Evolutionary conservation across 164 flowering plant species (phyloP).

Genomic region (Vitis rotundifolia): DNA sequence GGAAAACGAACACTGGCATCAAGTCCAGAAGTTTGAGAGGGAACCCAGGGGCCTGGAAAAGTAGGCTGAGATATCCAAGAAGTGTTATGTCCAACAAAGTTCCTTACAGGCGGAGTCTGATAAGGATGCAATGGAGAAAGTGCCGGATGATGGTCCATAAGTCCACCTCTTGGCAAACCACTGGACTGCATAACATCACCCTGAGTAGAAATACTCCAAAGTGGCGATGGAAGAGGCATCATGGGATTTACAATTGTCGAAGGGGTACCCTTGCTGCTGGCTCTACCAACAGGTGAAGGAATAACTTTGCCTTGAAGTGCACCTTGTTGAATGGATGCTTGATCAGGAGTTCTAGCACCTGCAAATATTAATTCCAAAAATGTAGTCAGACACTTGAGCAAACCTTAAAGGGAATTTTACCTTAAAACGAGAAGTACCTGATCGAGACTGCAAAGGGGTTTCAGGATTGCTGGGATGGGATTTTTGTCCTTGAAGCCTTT

Average conservation of each 20-base stretch:
- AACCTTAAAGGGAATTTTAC: background rate
- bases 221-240: constrained; percentile 75
- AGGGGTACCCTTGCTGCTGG: constrained; percentile 50
- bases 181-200: constrained; percentile 47
- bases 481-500: constrained; percentile 58
- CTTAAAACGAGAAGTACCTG: constrained; percentile 42
- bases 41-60: constrained; percentile 60
- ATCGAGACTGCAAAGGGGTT: constrained; percentile 51
- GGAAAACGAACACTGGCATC: constrained; percentile 45
- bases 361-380: constrained; percentile 19
- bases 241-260: constrained; percentile 41
- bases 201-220: constrained; percentile 74
- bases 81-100: constrained; percentile 47
- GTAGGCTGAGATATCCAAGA: constrained; percentile 74
- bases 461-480: constrained; percentile 41
- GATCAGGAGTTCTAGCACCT: constrained; percentile 56
- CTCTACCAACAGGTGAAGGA: constrained; percentile 46
- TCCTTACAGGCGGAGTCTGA: constrained; percentile 62
- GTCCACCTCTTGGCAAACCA: constrained; percentile 40
- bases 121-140: constrained; percentile 64
- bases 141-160: constrained; percentile 56
- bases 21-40: constrained; percentile 53
- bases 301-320: constrained; percentile 41
- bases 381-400: constrained; percentile 10
- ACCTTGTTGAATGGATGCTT: constrained; percentile 35